A percentile compares a stretch with the other conserved stretches of the same genome.
phyloP scores from a whole-genome alignment of 768 basidiomycete genomes.

The Tylopilus vinaceipallidus region DNA sequence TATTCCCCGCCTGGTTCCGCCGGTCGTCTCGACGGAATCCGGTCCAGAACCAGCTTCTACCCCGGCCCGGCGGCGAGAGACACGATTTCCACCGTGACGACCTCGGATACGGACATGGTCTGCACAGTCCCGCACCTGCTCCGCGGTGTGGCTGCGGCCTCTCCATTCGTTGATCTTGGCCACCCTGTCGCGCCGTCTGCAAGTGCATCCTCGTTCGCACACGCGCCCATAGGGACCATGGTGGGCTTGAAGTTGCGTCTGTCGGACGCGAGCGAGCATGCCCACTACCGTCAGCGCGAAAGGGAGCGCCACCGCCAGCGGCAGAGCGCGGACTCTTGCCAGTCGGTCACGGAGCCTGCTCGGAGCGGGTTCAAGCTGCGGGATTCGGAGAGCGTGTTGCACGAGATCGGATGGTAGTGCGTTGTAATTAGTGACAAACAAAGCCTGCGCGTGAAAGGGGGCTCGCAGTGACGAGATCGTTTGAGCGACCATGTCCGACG shows the following conservation, averaged over 20 bases:
- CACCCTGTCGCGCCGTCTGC: not conserved
- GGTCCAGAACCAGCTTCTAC: constrained; percentile 18
- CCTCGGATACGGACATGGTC: constrained; percentile 17
- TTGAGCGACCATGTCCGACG: constrained; percentile 52
- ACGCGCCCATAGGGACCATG: constrained; percentile 2
- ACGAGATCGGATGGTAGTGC: constrained; percentile 20
- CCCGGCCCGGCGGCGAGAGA: constrained; percentile 8
- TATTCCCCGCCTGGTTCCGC: constrained; percentile 11
- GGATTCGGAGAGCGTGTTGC: constrained; percentile 22
- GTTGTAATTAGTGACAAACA: constrained; percentile 13
- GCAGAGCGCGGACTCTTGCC: not conserved
- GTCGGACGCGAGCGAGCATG: constrained; percentile 27
- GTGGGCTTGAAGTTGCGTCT: constrained; percentile 20
- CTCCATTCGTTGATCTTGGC: not conserved
- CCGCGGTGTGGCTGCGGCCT: not conserved
- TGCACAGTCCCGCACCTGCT: constrained; percentile 4
- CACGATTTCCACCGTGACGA: constrained; percentile 23
- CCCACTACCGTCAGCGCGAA: constrained; percentile 20
- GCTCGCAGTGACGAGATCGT: not conserved
- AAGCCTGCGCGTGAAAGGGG: not conserved
- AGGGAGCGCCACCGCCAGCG: constrained; percentile 17
- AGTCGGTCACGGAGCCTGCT: too few species aligned
- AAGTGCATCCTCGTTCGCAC: too few species aligned
- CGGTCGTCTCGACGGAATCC: constrained; percentile 5
- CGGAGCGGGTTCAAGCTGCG: constrained; percentile 13